Percentiles rank a stretch among this genome's conserved stretches.
These are phyloP conservation scores for Xylaria hypoxylon DNA, from an alignment of 2,329 filamentous ascomycete genomes.

Conservation along the genomic window DNA sequence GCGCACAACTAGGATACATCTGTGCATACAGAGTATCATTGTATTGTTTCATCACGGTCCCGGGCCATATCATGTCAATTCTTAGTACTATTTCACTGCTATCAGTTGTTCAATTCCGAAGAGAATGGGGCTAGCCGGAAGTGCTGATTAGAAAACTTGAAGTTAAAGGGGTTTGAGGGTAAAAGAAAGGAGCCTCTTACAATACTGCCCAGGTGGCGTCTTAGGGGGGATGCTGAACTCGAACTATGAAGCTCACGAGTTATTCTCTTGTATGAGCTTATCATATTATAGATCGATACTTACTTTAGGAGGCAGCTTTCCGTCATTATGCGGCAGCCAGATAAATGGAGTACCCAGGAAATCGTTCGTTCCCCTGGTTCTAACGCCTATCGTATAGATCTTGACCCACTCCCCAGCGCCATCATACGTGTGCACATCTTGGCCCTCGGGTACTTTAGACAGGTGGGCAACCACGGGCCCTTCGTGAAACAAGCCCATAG, in stretches of 20 bases:
- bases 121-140: too few relatives aligned
- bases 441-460: constrained; percentile 34
- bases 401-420: constrained; percentile 42
- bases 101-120: too few relatives aligned
- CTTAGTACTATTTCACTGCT: neutral
- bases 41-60: neutral
- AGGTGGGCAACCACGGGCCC: constrained; percentile 39
- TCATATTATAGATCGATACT: neutral
- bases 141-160: neutral
- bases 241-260: neutral
- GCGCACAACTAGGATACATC: neutral
- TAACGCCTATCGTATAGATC: constrained; percentile 35
- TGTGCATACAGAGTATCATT: constrained; percentile 9
- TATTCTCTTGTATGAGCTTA: neutral
- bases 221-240: neutral
- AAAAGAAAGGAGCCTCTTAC: neutral
- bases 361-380: neutral
- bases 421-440: constrained; percentile 37
- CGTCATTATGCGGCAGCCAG: constrained; percentile 4
- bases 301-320: neutral
- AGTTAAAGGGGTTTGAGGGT: neutral
- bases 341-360: neutral
- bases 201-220: neutral
- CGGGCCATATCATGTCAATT: constrained; percentile 15
- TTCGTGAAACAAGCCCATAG: constrained; percentile 35